Percentiles rank a stretch among this genome's conserved stretches.
Conservation (phyloP, 768 basidiomycete species). For the Tephrocybe sp. region DNA sequence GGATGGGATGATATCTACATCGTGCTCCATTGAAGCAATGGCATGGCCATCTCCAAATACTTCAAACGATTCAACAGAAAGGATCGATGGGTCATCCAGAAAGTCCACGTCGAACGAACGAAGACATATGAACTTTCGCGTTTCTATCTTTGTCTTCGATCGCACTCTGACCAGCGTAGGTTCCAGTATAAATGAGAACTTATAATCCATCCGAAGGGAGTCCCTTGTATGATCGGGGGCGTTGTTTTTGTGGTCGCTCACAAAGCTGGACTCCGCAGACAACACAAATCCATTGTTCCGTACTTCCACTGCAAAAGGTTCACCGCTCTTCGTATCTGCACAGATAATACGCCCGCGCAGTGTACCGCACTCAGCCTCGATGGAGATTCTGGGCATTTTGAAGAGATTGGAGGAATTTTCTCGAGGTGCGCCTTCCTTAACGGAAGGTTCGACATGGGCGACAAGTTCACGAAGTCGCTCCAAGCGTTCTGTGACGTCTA, state of each 20-base stretch:
- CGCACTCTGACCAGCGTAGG: conserved; percentile 57
- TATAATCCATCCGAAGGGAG: conserved; percentile 44
- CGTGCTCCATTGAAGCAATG: conserved; percentile 51
- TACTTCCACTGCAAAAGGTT: conserved; percentile 54
- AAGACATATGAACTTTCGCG: conserved; percentile 24
- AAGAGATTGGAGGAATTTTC: conserved; percentile 25
- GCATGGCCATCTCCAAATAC: conserved; percentile 42
- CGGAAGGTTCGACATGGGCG: conserved; percentile 16
- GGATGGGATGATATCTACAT: conserved; percentile 36
- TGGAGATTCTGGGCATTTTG: conserved; percentile 46
- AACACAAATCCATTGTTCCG: conserved; percentile 53
- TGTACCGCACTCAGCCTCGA: conserved; percentile 50
- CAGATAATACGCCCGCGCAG: conserved; percentile 54
- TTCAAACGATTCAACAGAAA: conserved; percentile 62
- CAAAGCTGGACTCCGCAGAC: conserved; percentile 43
- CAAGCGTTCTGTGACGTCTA: conserved; percentile 54
- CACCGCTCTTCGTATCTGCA: conserved; percentile 35
- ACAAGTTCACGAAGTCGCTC: conserved; percentile 47
- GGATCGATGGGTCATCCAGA: conserved; percentile 46
- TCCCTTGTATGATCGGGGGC: conserved; percentile 35
- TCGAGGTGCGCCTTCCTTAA: conserved; percentile 7
- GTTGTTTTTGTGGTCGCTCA: conserved; percentile 22
- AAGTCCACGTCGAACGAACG: conserved; percentile 36
- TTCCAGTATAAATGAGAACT: conserved; percentile 41
- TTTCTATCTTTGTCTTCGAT: conserved; percentile 29